Base-by-base conservation (phyloP, 2,329 filamentous ascomycete genomes). In the Aspergillus udagawae region DNA sequence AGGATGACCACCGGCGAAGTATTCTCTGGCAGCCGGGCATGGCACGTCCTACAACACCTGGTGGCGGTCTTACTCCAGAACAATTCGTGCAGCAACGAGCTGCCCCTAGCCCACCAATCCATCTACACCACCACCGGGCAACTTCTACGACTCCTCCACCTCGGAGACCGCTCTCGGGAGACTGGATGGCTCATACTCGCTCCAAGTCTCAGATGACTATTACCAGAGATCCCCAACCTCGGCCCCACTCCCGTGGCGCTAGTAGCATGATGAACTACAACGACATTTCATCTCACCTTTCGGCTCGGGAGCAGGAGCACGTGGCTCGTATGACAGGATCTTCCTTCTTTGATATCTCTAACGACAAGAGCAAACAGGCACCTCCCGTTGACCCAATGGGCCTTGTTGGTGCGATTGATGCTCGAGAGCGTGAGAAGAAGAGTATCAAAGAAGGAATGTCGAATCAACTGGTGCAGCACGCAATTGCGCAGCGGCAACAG, bases 281-380 rank as follows among this genome's bases (percentile, higher is more conserved):
- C 51, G 80, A 85, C 62, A 75, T 82, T 25, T 80, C 83, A 8
- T 75, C 78, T 0, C 83, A 87, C 56, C 80, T 96, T n/a, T 92
- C 90, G 21, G 92, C 92, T 20, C 85, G 89, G 17, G 92, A 96
- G 73, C 92, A 95, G 71, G 91, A 95, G 74, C 88, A 95, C 64
- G 83, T 96, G n/a, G 90, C 92, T 9, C 85, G 89, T 41, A 81
- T 91, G 64, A 96, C 91, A 0, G 89, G 90, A 1, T 86, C 86
- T 0, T 89, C 92, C 0, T 78, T 96, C 51, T 83, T 95, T 65
- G 86, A 83, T 57, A 78, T 95, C 70, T 83, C 82, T 4, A 74
- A 70, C 41, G 82, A 82, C 51, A 80, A 80, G 52, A 78, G 78
- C 60, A 82, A 81, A 58, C 74, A 77, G 47, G 77, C 78, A 54